Evolutionary conservation across 257 asterid species (phyloP), one percentile per base, ranked within the genome.

Genomic region (Fraxinus cuspidata): DNA sequence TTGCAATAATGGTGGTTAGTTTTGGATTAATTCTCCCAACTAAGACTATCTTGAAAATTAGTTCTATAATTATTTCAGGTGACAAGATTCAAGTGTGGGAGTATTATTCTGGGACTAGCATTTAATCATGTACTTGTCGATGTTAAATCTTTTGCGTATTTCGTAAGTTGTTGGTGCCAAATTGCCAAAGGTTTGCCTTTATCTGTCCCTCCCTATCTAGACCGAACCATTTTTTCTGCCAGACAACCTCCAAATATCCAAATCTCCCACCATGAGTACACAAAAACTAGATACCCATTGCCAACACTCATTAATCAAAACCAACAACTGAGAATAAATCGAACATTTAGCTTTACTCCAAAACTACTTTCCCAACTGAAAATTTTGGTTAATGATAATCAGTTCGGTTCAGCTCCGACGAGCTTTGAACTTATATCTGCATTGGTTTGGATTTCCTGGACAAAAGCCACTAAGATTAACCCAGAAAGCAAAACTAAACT

Each of bases 281-380:
- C 79, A 31, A 66, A 76, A 28, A 29, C 68, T 16, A 76, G 42
- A 66, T 9, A 9, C 49, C 74, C 74, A 27, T 56, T 56, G 3
- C 65, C 65, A n/a, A 1, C 65, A 56, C 67, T 76, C 28, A n/a
- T 65, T 42, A n/a, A 51, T 66, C 21, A 31, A 10, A 56, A 76
- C 37, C 35, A 64, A 75, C 29, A 64, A 13, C 18, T 5, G 3
- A 58, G 18, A 21, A 28, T 42, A 3, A 63, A 42, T 63, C 44
- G 29, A 75, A 63, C 79, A 18, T 75, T 75, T 58, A 10, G 27
- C 27, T 75, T 75, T 13, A 76, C 79, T 19, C 79, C 73, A 44
- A 8, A 28, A 1, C 11, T 28, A 9, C 58, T 76, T 38, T 15
- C 49, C n/a, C 73, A 15, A 42, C 47, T 76, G 37, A 76, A 44